Conservation (phyloP, 2,329 filamentous ascomycete species). For the Pezicula rhizophila region DNA sequence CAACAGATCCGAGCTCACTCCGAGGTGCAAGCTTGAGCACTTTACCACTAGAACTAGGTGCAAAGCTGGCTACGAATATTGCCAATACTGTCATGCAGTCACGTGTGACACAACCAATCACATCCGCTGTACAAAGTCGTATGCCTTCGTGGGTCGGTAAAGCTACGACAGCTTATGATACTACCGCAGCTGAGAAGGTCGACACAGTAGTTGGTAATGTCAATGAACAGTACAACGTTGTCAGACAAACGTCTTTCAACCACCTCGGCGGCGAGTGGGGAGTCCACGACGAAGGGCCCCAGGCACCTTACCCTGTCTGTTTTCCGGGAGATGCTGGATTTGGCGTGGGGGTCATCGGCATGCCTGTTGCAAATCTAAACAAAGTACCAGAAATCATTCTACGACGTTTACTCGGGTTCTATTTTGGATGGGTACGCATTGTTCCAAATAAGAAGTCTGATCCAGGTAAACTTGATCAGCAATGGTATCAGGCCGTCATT, state of each 20-base stretch:
- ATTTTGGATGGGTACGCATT: constrained; percentile 57
- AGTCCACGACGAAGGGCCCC: constrained; percentile 42
- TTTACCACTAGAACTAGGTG: constrained; percentile 59
- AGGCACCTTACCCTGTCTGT: constrained; percentile 45
- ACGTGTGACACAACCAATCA: constrained; percentile 34
- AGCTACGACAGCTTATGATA: constrained; percentile 26
- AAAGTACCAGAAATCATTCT: constrained; percentile 46
- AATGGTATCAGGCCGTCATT: constrained; percentile 56
- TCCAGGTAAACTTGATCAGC: constrained; percentile 21
- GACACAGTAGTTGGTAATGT: constrained; percentile 25
- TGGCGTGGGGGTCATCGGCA: constrained; percentile 32
- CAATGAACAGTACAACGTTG: constrained; percentile 32
- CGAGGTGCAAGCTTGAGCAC: constrained; percentile 59
- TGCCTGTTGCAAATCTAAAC: constrained; percentile 48
- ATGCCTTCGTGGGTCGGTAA: constrained; percentile 23
- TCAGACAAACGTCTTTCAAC: constrained; percentile 31
- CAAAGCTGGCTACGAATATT: constrained; percentile 43
- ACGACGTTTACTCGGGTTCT: constrained; percentile 52
- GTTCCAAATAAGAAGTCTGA: constrained; percentile 28
- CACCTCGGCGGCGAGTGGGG: constrained; percentile 22
- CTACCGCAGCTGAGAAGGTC: constrained; percentile 20
- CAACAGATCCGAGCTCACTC: constrained; percentile 52
- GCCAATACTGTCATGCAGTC: constrained; percentile 35
- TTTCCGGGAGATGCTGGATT: constrained; percentile 44
- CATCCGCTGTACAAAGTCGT: constrained; percentile 35